A percentile compares a stretch with the other conserved stretches of the same genome.
These are phyloP conservation scores for Poronia punctata DNA, from an alignment of 495 filamentous ascomycete genomes.

Conservation along the genomic window DNA sequence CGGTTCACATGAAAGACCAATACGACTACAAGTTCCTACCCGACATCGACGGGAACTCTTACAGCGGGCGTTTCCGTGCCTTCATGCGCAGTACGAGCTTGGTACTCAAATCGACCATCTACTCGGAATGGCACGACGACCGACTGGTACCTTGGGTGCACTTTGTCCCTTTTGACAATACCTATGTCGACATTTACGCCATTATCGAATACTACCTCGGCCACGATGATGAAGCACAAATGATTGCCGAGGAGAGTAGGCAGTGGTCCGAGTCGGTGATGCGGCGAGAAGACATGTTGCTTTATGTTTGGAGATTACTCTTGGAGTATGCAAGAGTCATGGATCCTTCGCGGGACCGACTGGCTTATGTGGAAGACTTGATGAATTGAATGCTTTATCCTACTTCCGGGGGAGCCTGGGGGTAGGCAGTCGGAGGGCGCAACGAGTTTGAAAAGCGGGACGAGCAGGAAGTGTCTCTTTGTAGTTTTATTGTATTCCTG, in stretches of 20 bases:
- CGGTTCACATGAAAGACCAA: slow-evolving; percentile 37
- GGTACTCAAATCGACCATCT: slow-evolving; percentile 54
- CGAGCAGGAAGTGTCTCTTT: no score
- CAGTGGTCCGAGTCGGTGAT: slow-evolving; percentile 61
- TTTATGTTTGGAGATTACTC: slow-evolving; percentile 61
- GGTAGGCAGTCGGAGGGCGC: no score
- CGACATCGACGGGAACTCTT: slow-evolving; percentile 55
- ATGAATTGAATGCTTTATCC: background rate
- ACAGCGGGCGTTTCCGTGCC: slow-evolving; percentile 52
- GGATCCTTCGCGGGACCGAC: slow-evolving; percentile 52
- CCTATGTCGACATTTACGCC: slow-evolving; percentile 58
- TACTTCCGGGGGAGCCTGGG: no score
- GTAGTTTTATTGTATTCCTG: no score
- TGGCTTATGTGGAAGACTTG: slow-evolving; percentile 49
- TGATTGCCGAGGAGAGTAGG: slow-evolving; percentile 53
- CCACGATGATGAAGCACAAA: slow-evolving; percentile 50
- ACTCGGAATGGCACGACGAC: slow-evolving; percentile 59
- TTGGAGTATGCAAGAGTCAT: slow-evolving; percentile 63
- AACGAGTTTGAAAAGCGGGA: no score
- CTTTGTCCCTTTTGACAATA: slow-evolving; percentile 67
- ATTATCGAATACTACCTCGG: slow-evolving; percentile 58
- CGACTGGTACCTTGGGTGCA: slow-evolving; percentile 55
- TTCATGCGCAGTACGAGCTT: slow-evolving; percentile 49
- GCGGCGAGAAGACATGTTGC: slow-evolving; percentile 59
- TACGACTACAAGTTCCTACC: slow-evolving; percentile 47